Base-by-base conservation (phyloP, 306 rosid species). In the Echinosophora koreensis region DNA sequence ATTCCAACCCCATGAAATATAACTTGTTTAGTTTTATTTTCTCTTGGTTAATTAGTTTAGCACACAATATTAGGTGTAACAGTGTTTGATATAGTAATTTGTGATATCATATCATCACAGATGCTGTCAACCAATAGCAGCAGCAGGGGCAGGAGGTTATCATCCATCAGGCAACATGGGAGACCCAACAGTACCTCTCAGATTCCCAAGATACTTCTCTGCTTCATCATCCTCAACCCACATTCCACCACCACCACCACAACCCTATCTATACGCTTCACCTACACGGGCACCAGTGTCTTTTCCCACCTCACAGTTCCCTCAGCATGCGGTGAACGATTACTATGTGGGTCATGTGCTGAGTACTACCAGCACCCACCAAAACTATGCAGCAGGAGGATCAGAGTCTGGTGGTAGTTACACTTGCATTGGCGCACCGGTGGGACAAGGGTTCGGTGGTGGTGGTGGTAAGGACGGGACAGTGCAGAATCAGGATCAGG, bases 351-450 rank as follows among this genome's bases (percentile, higher is more conserved):
- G 97, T 0, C 97, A 90, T 15, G 97, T 89, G 5, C 87, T 93
- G 27, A 69, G 82, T 15, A 22, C 22, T 22, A 22, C 22, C 1
- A 51, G 69, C 27, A 51, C 63, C 41, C 82, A 87, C 12, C 80
- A 84, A 2, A 86, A 76, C 2, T 83, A 82, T 54, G 17, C 38
- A 12, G 16, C 60, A 50, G 63, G 77, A 37, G 66, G 1, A 5
- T 14, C 9, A 10, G 51, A 6, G 67, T 35, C 32, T 69, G 79
- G 78, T 8, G 49, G 50, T 5, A 84, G 67, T 79, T 91, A 88
- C 82, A 89, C 95, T 2, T 91, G 95, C 83, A 88, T 93, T n/a
- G 97, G 97, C 9, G 98, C 98, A 64, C 98, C 98, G 5, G 92
- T 95, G 12, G 93, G 94, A 13, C 93, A 86, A 42, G 88, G 85